Evolutionary conservation across 176 grass and related monocot species (phyloP), one percentile per base, ranked within the genome.

Genomic region (Triticum timopheevii): DNA sequence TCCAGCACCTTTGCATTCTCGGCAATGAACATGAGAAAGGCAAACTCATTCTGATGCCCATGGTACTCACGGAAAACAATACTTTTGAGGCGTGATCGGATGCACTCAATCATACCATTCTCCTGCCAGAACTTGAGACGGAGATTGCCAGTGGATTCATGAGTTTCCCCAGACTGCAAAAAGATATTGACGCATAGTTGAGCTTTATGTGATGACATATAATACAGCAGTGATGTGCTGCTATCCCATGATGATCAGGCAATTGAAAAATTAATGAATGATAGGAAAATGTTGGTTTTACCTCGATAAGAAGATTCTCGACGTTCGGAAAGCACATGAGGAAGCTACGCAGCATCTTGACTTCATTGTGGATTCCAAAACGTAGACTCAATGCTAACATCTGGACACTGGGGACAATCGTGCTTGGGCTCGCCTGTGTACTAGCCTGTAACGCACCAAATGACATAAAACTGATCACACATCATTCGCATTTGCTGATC

Each of bases 321-420:
- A 83, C 27, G 3, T 77, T 69, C 5, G 80, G 87, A 44, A 88
- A 88, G 22, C 87, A 84, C 36, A 13, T 88, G 4, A 88, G 87
- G 27, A 88, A 83, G 11, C 64, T 69, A 10, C 15, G 47, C 10
- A 84, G 13, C 80, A 88, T 77, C 25, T 79, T 64, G 10, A 78
- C 73, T 30, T 88, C 62, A 61, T 78, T 68, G 9, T 6, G 4
- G 2, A 83, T 23, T 8, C 36, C 8, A 25, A 88, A 83, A 38
- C 13, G 6, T 65, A 84, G 28, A 2, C 70, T 13, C 62, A 88
- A 24, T 17, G 61, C 81, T 38, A 88, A 62, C 45, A 77, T 71
- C 3, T 31, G 13, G 50, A 88, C 33, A 69, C 67, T 69, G 67
- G 67, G 33, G 33, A 69, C 67, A 11, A 22, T 69, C 16, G 67